These are phyloP conservation scores for Mortierella claussenii DNA, from an alignment of 192 early-diverging fungal species.

Conservation along the genomic window DNA sequence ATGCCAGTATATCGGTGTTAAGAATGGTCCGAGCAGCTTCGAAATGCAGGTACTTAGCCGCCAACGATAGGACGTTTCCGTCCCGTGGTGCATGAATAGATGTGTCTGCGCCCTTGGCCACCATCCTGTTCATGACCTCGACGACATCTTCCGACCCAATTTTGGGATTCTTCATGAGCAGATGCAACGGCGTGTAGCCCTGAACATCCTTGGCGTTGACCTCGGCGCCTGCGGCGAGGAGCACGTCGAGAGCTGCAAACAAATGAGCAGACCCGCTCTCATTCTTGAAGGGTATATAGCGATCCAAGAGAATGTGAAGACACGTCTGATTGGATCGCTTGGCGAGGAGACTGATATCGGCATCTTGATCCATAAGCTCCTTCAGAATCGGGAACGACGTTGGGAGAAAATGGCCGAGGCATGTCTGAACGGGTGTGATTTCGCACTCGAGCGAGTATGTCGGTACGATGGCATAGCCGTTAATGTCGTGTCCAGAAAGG, in stretches of 20 bases:
- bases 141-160: slow-evolving; percentile 82
- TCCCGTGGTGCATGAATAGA: slow-evolving; percentile 26
- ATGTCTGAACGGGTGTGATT: slow-evolving; percentile 41
- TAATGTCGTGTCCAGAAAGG: slow-evolving; percentile 49
- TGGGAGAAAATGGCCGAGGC: slow-evolving; percentile 43
- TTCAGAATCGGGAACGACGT: slow-evolving; percentile 41
- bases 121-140: slow-evolving; percentile 24
- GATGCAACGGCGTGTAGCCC: slow-evolving; percentile 58
- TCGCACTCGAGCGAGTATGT: slow-evolving; percentile 50
- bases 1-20: slow-evolving; percentile 23
- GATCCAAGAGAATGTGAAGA: slow-evolving; percentile 45
- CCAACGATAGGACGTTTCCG: slow-evolving; percentile 42
- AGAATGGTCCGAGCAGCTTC: slow-evolving; percentile 34
- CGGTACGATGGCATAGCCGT: slow-evolving; percentile 47
- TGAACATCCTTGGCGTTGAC: slow-evolving; percentile 42
- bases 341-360: slow-evolving; percentile 13
- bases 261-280: slow-evolving; percentile 42
- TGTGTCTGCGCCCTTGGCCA: slow-evolving; percentile 46
- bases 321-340: slow-evolving; percentile 44
- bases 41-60: slow-evolving; percentile 51
- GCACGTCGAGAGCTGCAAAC: slow-evolving; percentile 26
- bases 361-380: slow-evolving; percentile 44
- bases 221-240: slow-evolving; percentile 24
- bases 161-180: slow-evolving; percentile 92
- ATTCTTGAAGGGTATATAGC: slow-evolving; percentile 49